phyloP scores from a whole-genome alignment of 306 rosid species.

The Cucurbita moschata region DNA sequence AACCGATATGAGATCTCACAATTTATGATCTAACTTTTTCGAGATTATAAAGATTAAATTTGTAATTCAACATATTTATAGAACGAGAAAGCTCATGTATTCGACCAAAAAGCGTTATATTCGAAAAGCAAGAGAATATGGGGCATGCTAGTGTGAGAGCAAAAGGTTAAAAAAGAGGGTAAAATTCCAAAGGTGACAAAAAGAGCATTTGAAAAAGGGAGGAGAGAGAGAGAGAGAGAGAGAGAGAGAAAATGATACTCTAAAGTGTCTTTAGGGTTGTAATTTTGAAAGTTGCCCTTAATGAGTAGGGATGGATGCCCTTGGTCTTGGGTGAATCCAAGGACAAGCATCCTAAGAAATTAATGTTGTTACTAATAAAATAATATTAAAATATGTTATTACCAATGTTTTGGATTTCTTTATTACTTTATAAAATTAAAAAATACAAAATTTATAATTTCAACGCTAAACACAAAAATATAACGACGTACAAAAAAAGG shows the following conservation, averaged over 20 bases:
- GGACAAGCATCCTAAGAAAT: constrained; percentile 37
- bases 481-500: neutral
- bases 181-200: constrained; percentile 22
- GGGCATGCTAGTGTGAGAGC: constrained; percentile 13
- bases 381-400: neutral
- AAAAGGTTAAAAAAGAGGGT: constrained; percentile 9
- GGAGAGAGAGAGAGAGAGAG: neutral
- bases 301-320: constrained; percentile 2
- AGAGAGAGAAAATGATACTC: constrained; percentile 12
- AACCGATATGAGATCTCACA: too few relatives aligned
- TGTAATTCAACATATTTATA: too few relatives aligned
- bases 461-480: neutral
- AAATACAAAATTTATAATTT: neutral
- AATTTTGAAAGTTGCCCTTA: constrained; percentile 10
- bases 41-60: too few relatives aligned
- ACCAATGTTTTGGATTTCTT: neutral
- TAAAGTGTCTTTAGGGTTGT: constrained; percentile 31
- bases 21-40: too few relatives aligned
- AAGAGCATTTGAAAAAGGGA: constrained; percentile 1
- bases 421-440: neutral
- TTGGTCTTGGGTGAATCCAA: constrained; percentile 34
- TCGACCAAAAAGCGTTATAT: constrained; percentile 11
- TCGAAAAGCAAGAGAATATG: neutral
- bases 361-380: neutral
- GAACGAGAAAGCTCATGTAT: constrained; percentile 3